Percentiles rank a stretch among this genome's conserved stretches.
These are phyloP conservation scores for Strigomonas galati DNA, from an alignment of 208 protist genomes.

Conservation along the genomic window DNA sequence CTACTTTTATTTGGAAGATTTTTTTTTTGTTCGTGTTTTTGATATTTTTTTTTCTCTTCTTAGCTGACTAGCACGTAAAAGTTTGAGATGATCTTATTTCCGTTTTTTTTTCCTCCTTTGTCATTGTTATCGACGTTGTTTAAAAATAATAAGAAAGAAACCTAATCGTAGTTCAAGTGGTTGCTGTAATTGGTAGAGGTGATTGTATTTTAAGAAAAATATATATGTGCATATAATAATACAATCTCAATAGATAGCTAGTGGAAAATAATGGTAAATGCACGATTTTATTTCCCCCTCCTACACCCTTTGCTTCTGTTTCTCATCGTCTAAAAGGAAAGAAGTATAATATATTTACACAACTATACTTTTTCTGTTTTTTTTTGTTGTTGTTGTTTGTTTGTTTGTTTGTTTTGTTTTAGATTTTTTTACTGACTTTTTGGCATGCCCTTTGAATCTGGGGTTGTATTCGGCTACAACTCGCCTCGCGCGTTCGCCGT, in stretches of 20 bases:
- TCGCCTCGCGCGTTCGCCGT: slow-evolving; percentile 21
- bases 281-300: not conserved
- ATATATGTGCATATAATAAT: slow-evolving; percentile 1
- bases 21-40: not conserved
- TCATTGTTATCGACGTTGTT: too few relatives aligned
- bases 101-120: slow-evolving; percentile 6
- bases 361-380: not conserved
- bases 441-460: not conserved
- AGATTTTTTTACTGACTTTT: not conserved
- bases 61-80: not conserved
- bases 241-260: not conserved
- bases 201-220: not conserved
- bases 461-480: slow-evolving; percentile 27
- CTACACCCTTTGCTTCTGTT: too few relatives aligned
- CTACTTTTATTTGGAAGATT: not conserved
- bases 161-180: slow-evolving; percentile 5
- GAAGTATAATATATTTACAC: too few relatives aligned
- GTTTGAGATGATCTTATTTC: slow-evolving; percentile 1
- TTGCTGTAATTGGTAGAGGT: too few relatives aligned
- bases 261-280: not conserved
- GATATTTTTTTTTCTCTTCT: not conserved
- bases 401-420: not conserved
- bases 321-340: too few relatives aligned
- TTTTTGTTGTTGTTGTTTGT: not conserved
- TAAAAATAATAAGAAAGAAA: too few relatives aligned